phyloP scores from a whole-genome alignment of 805 yeast species.

The Teunomyces tritomae region DNA sequence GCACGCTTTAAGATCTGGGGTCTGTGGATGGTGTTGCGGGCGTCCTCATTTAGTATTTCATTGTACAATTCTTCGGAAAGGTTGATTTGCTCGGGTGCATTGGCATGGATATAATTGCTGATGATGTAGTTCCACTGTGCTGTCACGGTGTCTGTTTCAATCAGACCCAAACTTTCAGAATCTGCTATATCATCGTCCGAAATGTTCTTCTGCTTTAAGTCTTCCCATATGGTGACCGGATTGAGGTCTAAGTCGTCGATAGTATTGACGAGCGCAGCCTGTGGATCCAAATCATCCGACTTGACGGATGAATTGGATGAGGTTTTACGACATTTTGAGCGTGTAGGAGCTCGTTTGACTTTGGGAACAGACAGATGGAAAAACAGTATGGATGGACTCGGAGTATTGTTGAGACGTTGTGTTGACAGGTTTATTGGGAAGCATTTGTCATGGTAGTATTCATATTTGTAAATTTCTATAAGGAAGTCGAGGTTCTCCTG shows the following conservation, averaged over 20 bases:
- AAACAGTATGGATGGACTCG: constrained; percentile 12
- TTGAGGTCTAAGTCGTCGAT: constrained; percentile 23
- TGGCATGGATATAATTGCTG: constrained; percentile 35
- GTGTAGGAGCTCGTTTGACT: constrained; percentile 5
- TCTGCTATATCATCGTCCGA: constrained; percentile 5
- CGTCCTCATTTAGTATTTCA: constrained; percentile 17
- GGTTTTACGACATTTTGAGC: background rate
- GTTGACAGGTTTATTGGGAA: constrained; percentile 9
- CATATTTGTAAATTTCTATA: constrained; percentile 45
- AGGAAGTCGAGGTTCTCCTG: constrained; percentile 46
- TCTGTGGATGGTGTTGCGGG: constrained; percentile 20
- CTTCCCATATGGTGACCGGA: constrained; percentile 10
- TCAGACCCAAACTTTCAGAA: background rate
- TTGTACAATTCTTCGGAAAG: constrained; percentile 39
- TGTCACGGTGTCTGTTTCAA: constrained; percentile 8
- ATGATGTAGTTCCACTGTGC: constrained; percentile 41
- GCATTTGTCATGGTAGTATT: constrained; percentile 37
- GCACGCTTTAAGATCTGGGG: constrained; percentile 28
- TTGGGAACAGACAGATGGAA: constrained; percentile 8
- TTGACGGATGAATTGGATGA: constrained; percentile 11
- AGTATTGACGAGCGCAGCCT: constrained; percentile 21
- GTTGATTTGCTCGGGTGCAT: constrained; percentile 50
- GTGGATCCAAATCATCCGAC: constrained; percentile 23
- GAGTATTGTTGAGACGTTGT: constrained; percentile 10
- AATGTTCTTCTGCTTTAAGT: constrained; percentile 7